Base-by-base conservation (phyloP, 2,329 filamentous ascomycete genomes). In the Alternaria gansuensis region DNA sequence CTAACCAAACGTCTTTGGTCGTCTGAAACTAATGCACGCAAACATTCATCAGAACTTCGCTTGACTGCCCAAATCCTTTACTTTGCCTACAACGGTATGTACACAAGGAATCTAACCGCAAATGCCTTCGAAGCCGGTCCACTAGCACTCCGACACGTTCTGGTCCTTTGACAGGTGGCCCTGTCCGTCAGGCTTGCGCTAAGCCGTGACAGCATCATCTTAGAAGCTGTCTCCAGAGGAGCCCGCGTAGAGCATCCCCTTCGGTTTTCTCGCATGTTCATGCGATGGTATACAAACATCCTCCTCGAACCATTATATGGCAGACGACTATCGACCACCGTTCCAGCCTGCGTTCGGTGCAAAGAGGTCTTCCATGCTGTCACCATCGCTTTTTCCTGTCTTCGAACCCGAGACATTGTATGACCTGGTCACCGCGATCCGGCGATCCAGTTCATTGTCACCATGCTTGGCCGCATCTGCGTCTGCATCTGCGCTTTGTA, bases 341-440 rank as follows among this genome's bases (percentile, higher is more conserved):
- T 59, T 62, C 59, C 56, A 61, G n/a, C 51, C 36, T 14, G 43
- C 21, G 17, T 29, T 49, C 7, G 48, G 51, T n/a, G 37, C 31
- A 34, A 64, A 62, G n/a, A 64, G 34, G n/a, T 64, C 51, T 14
- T 64, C 62, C 56, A 57, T 59, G 33, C 62, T 64, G 31, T 62
- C 59, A 21, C 55, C 50, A 11, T 51, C 40, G 9, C 33, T 44
- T 28, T 53, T 53, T 2, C 49, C 49, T 1, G 34, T 57, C 33
- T 46, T 59, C 28, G 58, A 45, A 24, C 41, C 59, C 14, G 43
- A 53, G 26, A 59, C 50, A 33, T 43, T 57, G 48, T 64, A 64
- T 6, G 59, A 57, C 14, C 46, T 53, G 13, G 62, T 64, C 9
- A 64, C 62, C 4, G 52, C 62, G 13, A 62, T 64, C 8, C 53